Percentiles rank a stretch among this genome's conserved stretches.
Evolutionary conservation across 805 yeast species (phyloP).

Genomic region (Kazachstania bromeliacearum): DNA sequence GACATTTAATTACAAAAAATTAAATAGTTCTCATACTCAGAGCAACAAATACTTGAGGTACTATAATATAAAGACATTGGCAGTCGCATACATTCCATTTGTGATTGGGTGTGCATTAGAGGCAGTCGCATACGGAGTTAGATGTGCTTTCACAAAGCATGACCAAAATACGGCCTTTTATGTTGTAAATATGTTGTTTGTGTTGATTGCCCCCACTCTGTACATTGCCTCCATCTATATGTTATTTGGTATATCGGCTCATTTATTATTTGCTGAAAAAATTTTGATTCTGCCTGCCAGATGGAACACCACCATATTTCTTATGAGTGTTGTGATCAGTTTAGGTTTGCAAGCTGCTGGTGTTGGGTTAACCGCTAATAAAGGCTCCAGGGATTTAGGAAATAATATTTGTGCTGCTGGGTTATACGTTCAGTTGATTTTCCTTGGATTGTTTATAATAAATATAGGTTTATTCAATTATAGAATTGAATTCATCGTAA

Average conservation of each 20-base stretch:
- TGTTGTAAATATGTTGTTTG: constrained; percentile 19
- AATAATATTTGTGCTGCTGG: constrained; percentile 24
- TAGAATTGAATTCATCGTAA: constrained; percentile 5
- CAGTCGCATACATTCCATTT: constrained; percentile 16
- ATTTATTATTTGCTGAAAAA: constrained; percentile 12
- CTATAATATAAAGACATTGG: constrained; percentile 2
- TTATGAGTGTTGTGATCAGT: constrained; percentile 26
- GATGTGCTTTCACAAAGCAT: constrained; percentile 13
- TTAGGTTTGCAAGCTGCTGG: constrained; percentile 28
- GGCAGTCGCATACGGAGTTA: constrained; percentile 21
- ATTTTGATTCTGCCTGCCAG: constrained; percentile 16
- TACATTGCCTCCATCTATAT: constrained; percentile 29
- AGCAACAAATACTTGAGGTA: background rate
- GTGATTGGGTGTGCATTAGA: constrained; percentile 22
- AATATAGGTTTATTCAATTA: constrained; percentile 11
- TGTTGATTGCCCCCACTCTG: constrained; percentile 28
- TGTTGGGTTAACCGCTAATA: constrained; percentile 22
- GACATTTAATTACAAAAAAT: background rate
- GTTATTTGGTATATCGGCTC: constrained; percentile 24
- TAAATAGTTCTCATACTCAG: constrained; percentile 1
- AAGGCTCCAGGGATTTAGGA: constrained; percentile 10
- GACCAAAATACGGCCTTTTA: constrained; percentile 11
- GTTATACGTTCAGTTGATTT: constrained; percentile 24
- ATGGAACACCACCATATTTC: constrained; percentile 24
- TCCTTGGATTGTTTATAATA: constrained; percentile 24